A percentile compares a stretch with the other conserved stretches of the same genome.
Conservation (phyloP, 176 grass and related monocot genomes). For the Luzula sylvatica region DNA sequence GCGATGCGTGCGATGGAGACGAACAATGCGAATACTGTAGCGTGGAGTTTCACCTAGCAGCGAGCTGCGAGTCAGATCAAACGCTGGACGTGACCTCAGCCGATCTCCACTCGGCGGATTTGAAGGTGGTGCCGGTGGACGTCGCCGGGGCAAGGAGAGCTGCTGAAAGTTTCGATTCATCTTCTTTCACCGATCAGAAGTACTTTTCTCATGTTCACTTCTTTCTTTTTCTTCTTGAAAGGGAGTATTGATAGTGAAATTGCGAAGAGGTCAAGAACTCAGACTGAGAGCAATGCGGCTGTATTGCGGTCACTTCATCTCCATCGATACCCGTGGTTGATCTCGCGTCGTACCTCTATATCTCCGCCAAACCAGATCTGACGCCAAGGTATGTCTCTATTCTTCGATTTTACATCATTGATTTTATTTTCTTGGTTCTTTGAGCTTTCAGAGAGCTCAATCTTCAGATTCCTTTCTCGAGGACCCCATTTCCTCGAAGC, state of each 20-base stretch:
- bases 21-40: constrained; percentile 86
- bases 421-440: no score
- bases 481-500: no score
- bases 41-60: constrained; percentile 74
- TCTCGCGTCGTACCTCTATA: no score
- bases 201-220: neutral
- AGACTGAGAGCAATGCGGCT: constrained; percentile 88
- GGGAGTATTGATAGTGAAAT: constrained; percentile 86
- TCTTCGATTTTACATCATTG: no score
- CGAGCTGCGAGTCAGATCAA: constrained; percentile 66
- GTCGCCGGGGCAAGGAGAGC: constrained; percentile 25
- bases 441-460: no score
- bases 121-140: constrained; percentile 57
- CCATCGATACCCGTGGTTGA: no score
- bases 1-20: constrained; percentile 85
- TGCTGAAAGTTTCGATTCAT: constrained; percentile 21
- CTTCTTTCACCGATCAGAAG: constrained; percentile 32
- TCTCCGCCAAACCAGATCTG: no score
- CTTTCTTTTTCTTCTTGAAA: constrained; percentile 20
- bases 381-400: no score
- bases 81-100: constrained; percentile 87
- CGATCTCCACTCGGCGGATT: constrained; percentile 54
- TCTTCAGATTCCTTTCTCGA: no score
- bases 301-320: no score
- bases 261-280: constrained; percentile 83